Evolutionary conservation across 1,284 basidiomycete genomes (phyloP).

Genomic region (Mycena sp.): DNA sequence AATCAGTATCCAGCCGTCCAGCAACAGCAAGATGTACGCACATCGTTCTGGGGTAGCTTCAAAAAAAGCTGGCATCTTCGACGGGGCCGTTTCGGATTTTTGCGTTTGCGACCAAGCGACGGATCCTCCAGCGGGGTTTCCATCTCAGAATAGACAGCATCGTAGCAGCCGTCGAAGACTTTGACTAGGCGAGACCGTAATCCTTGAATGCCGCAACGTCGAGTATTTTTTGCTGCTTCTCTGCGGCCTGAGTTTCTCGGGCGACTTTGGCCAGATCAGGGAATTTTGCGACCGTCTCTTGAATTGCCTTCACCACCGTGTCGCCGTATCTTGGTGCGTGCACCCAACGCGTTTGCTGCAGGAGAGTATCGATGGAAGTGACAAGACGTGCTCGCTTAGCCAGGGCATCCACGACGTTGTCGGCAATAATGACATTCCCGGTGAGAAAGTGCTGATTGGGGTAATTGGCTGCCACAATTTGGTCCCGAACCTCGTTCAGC

Average conservation of each 20-base stretch:
- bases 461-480: slow-evolving; percentile 1
- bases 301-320: not conserved
- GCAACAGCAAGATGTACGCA: not conserved
- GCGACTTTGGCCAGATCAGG: not conserved
- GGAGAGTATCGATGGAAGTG: not conserved
- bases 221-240: not conserved
- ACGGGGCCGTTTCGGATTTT: not conserved
- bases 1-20: not conserved
- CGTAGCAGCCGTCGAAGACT: slow-evolving; percentile 12
- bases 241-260: slow-evolving; percentile 2
- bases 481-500: not conserved
- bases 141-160: not conserved
- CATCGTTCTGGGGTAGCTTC: slow-evolving; percentile 9
- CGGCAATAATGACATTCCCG: not conserved
- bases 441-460: slow-evolving; percentile 20
- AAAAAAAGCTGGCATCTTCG: slow-evolving; percentile 1
- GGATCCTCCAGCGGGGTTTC: not conserved
- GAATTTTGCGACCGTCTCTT: not conserved
- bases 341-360: slow-evolving; percentile 2
- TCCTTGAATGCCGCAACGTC: slow-evolving; percentile 7
- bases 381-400: slow-evolving; percentile 10
- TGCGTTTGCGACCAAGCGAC: slow-evolving; percentile 3
- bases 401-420: slow-evolving; percentile 7
- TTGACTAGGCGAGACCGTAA: not conserved
- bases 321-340: not conserved